These are phyloP conservation scores for Lachnellula hyalina DNA, from an alignment of 2,329 filamentous ascomycete genomes.

Conservation along the genomic window DNA sequence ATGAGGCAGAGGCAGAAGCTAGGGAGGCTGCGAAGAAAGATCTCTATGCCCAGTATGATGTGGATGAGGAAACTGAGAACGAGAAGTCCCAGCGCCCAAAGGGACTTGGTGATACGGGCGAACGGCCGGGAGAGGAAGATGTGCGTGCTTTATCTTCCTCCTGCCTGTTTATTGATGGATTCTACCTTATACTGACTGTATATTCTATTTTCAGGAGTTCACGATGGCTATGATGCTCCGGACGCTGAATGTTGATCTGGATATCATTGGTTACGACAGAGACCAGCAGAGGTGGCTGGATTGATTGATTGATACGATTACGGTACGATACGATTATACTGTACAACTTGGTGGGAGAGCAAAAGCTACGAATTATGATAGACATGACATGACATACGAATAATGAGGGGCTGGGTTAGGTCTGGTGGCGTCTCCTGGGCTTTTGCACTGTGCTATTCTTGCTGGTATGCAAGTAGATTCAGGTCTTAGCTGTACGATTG, in stretches of 20 bases:
- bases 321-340: background rate
- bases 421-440: too few relatives aligned
- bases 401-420: too few relatives aligned
- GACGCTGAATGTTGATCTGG: constrained; percentile 56
- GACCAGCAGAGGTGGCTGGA: constrained; percentile 52
- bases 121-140: constrained; percentile 36
- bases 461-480: too few relatives aligned
- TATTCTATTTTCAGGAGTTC: constrained; percentile 44
- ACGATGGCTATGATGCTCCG: constrained; percentile 67
- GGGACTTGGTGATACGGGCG: constrained; percentile 30
- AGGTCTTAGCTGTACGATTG: too few relatives aligned
- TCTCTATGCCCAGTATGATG: constrained; percentile 29
- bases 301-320: constrained; percentile 39
- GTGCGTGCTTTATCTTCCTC: constrained; percentile 35
- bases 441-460: too few relatives aligned
- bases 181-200: constrained; percentile 6
- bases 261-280: constrained; percentile 59
- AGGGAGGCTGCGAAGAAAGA: constrained; percentile 33
- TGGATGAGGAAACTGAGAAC: constrained; percentile 32
- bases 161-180: background rate
- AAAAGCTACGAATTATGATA: background rate
- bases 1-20: constrained; percentile 33
- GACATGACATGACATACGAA: background rate
- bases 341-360: background rate
- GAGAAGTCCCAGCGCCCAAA: constrained; percentile 31